A percentile compares a stretch with the other conserved stretches of the same genome.
phyloP scores from a whole-genome alignment of 1,284 basidiomycete genomes.

The Boletus holoroseus region DNA sequence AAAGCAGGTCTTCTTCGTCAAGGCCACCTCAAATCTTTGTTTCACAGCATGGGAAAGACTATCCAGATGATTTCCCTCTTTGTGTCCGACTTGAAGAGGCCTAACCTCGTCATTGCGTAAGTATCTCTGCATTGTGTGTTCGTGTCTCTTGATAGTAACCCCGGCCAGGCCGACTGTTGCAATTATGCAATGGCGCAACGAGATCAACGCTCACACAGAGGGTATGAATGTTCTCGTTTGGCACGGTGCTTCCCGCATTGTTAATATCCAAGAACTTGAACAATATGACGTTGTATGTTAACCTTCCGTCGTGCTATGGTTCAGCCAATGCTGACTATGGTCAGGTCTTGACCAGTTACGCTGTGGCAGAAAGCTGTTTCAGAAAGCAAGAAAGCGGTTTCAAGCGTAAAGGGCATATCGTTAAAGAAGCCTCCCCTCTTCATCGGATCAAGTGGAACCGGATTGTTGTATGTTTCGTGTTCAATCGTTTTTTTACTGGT shows the following conservation, averaged over 20 bases:
- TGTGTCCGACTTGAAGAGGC: constrained; percentile 71
- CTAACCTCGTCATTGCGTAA: constrained; percentile 88
- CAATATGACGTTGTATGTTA: constrained; percentile 81
- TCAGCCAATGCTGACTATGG: constrained; percentile 6
- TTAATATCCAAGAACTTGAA: constrained; percentile 61
- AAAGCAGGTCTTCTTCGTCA: constrained; percentile 1
- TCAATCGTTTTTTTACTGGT: background rate
- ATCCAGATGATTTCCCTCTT: constrained; percentile 95
- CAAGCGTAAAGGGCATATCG: constrained; percentile 76
- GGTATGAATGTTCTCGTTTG: constrained; percentile 82
- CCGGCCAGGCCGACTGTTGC: constrained; percentile 80
- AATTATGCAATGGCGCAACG: constrained; percentile 98
- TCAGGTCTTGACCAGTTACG: constrained; percentile 69
- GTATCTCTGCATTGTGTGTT: constrained; percentile 27
- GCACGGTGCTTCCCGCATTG: constrained; percentile 77
- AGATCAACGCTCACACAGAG: constrained; percentile 80
- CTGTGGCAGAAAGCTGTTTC: constrained; percentile 89
- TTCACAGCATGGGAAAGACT: constrained; percentile 90
- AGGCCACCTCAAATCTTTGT: constrained; percentile 4
- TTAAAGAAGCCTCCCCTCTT: constrained; percentile 86
- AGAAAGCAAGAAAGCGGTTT: constrained; percentile 92
- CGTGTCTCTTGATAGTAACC: background rate
- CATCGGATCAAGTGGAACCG: constrained; percentile 88
- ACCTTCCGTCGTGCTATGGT: constrained; percentile 4
- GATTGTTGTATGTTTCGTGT: constrained; percentile 49